A percentile compares a stretch with the other conserved stretches of the same genome.
Conservation (phyloP, 805 yeast genomes). For the Spathaspora sp. region DNA sequence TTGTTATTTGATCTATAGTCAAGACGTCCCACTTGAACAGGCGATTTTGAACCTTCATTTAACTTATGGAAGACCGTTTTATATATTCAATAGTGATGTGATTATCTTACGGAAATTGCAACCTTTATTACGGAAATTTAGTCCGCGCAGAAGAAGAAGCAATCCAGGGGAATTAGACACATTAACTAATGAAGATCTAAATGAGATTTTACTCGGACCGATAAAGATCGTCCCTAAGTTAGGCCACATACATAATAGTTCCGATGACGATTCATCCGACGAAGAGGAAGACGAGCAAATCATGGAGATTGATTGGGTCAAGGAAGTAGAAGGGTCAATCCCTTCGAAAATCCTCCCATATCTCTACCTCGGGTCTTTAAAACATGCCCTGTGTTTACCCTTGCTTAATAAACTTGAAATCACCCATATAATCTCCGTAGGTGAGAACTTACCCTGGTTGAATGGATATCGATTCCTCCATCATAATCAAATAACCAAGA, state of each 20-base stretch:
- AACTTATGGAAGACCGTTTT: constrained; percentile 72
- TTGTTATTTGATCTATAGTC: constrained; percentile 67
- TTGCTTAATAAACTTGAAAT: constrained; percentile 66
- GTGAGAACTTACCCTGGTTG: constrained; percentile 73
- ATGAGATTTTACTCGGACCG: constrained; percentile 27
- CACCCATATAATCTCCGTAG: constrained; percentile 76
- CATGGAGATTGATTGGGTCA: constrained; percentile 29
- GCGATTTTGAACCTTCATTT: constrained; percentile 64
- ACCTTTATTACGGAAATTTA: constrained; percentile 51
- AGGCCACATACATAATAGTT: constrained; percentile 24
- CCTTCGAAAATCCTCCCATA: constrained; percentile 85
- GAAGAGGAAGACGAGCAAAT: constrained; percentile 6
- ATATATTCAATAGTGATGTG: constrained; percentile 76
- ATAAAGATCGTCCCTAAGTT: constrained; percentile 7
- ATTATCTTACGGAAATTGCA: constrained; percentile 63
- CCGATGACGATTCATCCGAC: constrained; percentile 6
- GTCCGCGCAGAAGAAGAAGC: constrained; percentile 40
- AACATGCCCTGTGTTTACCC: constrained; percentile 72
- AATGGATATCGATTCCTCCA: constrained; percentile 25
- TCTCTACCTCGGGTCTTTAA: constrained; percentile 78
- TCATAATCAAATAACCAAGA: constrained; percentile 19
- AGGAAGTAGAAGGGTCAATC: constrained; percentile 56
- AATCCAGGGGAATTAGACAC: constrained; percentile 31
- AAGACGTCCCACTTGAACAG: constrained; percentile 56
- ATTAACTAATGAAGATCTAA: constrained; percentile 27